Base-by-base conservation (phyloP, 805 yeast genomes). In the Candida boleticola region DNA sequence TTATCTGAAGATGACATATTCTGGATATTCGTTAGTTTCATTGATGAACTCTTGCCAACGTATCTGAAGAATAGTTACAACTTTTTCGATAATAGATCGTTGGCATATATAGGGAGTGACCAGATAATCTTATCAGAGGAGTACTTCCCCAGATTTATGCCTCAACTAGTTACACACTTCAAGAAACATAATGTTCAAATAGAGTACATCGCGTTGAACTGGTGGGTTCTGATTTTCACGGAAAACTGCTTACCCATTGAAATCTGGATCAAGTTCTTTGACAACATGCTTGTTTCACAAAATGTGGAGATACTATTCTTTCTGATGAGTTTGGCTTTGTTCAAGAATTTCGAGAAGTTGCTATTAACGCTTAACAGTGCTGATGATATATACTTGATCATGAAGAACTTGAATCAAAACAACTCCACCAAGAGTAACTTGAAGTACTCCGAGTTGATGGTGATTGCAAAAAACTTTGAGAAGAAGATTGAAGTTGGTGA, bases 221-320 rank as follows among this genome's bases (percentile, higher is more conserved):
- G 84, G 84, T 77, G 80, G 64, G 61, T 79, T 13, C 66, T 79
- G 7, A 55, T 80, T 23, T 79, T 77, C 52, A 72, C 79, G 0
- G 82, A 65, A 30, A 53, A 68, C 36, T 65, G 76, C 27, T 52
- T 76, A n/a, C 73, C 77, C 1, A 62, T 74, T 1, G 81, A 79
- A 25, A 63, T 73, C 1, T 68, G 80, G 60, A 73, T 77, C 54
- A 63, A 75, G 37, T 55, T 79, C 6, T 73, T 81, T 68, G 84
- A 79, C 52, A 63, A 69, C 16, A 52, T 79, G 37, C 48, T 66
- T 31, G 47, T 64, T 3, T 45, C 44, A 3, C 9, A 9, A 7
- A 64, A 74, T 53, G 53, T 68, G 13, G 69, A 62, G 35, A 55
- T 57, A 2, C 72, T 61, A 41, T 53, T 74, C 13, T 58, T 64